A percentile compares a stretch with the other conserved stretches of the same genome.
Conservation (phyloP, 371 early-diverging fungal species). For the Synchytrium microbalum region DNA sequence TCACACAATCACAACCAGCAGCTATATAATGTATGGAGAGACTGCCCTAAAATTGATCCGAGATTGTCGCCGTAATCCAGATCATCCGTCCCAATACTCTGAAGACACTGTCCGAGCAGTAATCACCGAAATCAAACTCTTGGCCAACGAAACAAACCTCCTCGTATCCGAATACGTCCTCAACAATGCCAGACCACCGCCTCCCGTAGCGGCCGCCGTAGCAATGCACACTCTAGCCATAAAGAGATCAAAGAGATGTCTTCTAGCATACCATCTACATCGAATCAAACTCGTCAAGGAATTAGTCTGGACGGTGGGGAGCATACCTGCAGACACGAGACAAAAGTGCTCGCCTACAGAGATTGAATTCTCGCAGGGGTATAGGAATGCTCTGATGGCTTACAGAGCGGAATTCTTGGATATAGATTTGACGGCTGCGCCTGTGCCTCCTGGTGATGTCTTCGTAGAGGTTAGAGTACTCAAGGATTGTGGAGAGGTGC, state of each 20-base stretch:
- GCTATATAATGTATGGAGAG: conserved; percentile 55
- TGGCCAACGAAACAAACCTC: conserved; percentile 24
- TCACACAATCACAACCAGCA: background rate
- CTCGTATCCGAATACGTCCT: conserved; percentile 6
- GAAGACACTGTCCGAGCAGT: conserved; percentile 75
- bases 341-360: conserved; percentile 56
- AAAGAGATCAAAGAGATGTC: conserved; percentile 72
- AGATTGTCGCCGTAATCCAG: conserved; percentile 71
- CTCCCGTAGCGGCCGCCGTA: conserved; percentile 28
- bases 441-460: conserved; percentile 78
- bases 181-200: conserved; percentile 20
- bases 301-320: conserved; percentile 69
- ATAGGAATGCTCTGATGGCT: conserved; percentile 48
- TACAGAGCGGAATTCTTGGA: conserved; percentile 56
- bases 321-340: conserved; percentile 32
- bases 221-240: conserved; percentile 47
- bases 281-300: conserved; percentile 63
- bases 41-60: conserved; percentile 69
- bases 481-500: conserved; percentile 79
- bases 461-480: conserved; percentile 82
- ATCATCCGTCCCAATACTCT: conserved; percentile 61
- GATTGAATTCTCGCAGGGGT: conserved; percentile 48
- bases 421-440: conserved; percentile 66
- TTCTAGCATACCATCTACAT: conserved; percentile 81
- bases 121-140: conserved; percentile 62